phyloP scores from a whole-genome alignment of 2,329 filamentous ascomycete species.

The Nothophaeocryptopus gaeumannii region DNA sequence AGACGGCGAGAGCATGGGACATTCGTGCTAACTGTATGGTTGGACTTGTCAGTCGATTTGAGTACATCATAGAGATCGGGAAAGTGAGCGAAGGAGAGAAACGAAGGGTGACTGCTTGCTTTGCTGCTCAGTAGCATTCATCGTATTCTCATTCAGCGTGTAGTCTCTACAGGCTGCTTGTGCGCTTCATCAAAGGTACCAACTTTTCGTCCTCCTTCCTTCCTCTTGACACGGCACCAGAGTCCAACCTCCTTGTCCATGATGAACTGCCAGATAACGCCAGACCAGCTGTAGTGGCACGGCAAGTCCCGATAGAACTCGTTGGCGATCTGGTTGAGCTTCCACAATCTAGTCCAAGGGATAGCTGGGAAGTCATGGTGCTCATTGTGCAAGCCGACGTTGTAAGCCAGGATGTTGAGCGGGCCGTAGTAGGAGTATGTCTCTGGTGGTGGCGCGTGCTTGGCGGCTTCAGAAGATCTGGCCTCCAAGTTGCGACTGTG shows the following conservation, averaged over 20 bases:
- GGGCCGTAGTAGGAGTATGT: conserved; percentile 96
- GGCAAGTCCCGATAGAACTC: conserved; percentile 93
- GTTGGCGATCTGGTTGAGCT: conserved; percentile 72
- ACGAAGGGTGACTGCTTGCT: no score
- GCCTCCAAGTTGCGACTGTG: conserved; percentile 46
- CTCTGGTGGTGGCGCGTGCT: conserved; percentile 65
- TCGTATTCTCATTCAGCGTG: conserved; percentile 7
- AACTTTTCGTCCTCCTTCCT: conserved; percentile 67
- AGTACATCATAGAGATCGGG: no score
- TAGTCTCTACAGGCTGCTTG: conserved; percentile 16
- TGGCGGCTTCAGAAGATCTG: conserved; percentile 44
- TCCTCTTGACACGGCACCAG: conserved; percentile 89
- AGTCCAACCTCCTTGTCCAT: conserved; percentile 84
- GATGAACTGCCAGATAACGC: conserved; percentile 94
- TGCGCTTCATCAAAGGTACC: conserved; percentile 32
- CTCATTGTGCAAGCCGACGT: conserved; percentile 96
- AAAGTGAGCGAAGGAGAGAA: no score
- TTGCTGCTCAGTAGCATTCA: no score
- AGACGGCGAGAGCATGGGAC: no score
- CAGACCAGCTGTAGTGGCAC: conserved; percentile 82
- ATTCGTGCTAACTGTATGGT: no score
- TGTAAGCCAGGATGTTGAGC: conserved; percentile 90
- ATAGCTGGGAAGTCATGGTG: conserved; percentile 98
- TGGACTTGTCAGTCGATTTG: no score
- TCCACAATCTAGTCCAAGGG: conserved; percentile 83